Base-by-base conservation (phyloP, 2,329 filamentous ascomycete species). In the Neopestalotiopsis clavispora region DNA sequence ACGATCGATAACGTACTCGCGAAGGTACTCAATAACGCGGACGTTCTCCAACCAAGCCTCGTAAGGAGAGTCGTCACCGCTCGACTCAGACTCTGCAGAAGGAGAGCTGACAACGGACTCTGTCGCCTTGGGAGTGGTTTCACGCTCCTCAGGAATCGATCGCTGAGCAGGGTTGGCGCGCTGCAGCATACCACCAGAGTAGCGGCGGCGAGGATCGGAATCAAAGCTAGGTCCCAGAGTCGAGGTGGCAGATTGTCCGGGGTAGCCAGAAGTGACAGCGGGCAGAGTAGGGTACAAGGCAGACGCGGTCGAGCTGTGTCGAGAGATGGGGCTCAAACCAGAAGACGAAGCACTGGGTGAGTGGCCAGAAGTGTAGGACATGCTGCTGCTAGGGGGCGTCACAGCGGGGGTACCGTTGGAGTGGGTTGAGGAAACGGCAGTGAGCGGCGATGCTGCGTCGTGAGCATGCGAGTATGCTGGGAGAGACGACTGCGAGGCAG, bases 301-400 rank as follows among this genome's bases (percentile, higher is more conserved):
- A 59, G 88, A 88, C 30, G 85, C 80, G 4, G 85, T 86, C 1
- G 87, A 87, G 75, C 85, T 87, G 77, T 91, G 88, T 67, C 91
- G 87, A 13, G 87, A 88, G 59, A 87, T 85, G 1, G 91, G 91
- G 65, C 91, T 93, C 78, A 94, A 86, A 77, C 87, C 91, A 69
- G 91, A 87, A 61, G 88, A 89, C n/a, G 91, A 93, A 34, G 91
- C 89, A 72, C 85, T 87, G 2, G 92, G 92, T 6, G 92, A 95
- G 78, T 94, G 92, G 62, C 91, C 90, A 12, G 92, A 94, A 52
- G 89, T 90, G 81, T 94, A 94, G 0, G 92, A 94, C 77, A 94
- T 86, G 67, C 90, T 87, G 78, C 90, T 93, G 12, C 91, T 93
- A 0, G 92, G 91, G 7, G 92, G 93, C 2, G 92, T 95, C 71